Evolutionary conservation across 345 rosid species (phyloP).

Genomic region (Eucalyptus sp.): DNA sequence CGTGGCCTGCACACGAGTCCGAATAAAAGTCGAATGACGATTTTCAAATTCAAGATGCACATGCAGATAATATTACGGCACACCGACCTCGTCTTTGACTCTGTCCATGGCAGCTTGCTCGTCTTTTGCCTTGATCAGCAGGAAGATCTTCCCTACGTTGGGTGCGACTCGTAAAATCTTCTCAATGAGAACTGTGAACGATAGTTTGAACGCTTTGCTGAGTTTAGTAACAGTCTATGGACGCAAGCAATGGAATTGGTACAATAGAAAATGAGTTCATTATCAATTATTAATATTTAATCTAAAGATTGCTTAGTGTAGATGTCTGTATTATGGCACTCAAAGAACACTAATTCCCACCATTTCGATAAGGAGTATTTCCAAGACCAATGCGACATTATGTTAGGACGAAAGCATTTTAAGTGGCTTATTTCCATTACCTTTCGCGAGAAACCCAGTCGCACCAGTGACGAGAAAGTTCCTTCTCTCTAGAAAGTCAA

Average conservation of each 20-base stretch:
- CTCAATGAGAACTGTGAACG: neutral
- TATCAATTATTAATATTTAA: neutral
- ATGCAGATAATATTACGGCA: neutral
- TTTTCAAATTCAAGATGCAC: neutral
- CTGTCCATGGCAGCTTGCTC: neutral
- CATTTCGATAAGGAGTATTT: neutral
- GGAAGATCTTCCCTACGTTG: neutral
- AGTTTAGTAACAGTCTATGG: too few relatives aligned
- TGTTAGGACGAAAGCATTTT: neutral
- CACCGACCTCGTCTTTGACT: neutral
- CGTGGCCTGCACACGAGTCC: neutral
- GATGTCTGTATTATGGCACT: too few relatives aligned
- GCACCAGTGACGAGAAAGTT: neutral
- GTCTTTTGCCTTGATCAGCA: neutral
- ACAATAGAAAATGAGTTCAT: neutral
- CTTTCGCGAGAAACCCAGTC: slow-evolving; percentile 1
- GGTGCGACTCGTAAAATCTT: neutral
- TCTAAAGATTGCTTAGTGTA: neutral
- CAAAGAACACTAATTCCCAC: neutral
- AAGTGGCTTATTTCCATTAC: neutral
- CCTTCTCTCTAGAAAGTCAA: neutral
- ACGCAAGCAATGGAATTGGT: neutral
- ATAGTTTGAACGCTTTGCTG: neutral
- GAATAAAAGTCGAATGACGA: neutral
- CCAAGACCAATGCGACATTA: neutral